These are phyloP conservation scores for Epithele typhae DNA, from an alignment of 768 basidiomycete genomes.

Conservation along the genomic window DNA sequence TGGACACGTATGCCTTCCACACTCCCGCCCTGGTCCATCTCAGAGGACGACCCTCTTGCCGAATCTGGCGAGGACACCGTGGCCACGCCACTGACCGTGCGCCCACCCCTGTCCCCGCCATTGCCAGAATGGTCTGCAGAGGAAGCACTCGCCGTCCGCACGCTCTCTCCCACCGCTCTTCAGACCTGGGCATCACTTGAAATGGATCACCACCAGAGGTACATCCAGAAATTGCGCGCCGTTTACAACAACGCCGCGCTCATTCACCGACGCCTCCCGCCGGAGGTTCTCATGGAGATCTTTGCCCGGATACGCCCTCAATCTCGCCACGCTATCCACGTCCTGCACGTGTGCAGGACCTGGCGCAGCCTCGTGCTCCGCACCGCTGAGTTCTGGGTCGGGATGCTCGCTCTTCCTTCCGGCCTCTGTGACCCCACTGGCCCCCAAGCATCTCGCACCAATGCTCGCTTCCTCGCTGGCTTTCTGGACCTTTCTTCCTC, in stretches of 20 bases:
- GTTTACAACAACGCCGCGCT: neutral
- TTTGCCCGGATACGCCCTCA: neutral
- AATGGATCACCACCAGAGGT: neutral
- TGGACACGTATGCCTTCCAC: too few species aligned
- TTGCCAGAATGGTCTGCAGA: too few species aligned
- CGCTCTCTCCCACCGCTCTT: neutral
- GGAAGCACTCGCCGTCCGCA: neutral
- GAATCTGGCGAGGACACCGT: too few species aligned
- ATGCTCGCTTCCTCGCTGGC: neutral
- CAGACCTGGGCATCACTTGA: neutral
- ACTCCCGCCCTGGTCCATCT: too few species aligned
- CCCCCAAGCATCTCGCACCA: neutral
- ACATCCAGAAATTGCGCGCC: neutral
- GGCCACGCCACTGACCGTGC: too few species aligned
- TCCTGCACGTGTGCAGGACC: neutral
- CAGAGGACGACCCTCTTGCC: too few species aligned
- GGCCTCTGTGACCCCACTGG: neutral
- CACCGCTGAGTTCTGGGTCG: slow-evolving; percentile 3
- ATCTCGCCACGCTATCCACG: neutral
- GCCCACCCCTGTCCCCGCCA: too few species aligned
- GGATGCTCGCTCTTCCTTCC: neutral
- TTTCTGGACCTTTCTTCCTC: neutral
- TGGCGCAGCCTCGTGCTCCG: neutral
- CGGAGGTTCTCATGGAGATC: slow-evolving; percentile 5
- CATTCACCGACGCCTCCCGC: slow-evolving; percentile 2